Evolutionary conservation across 371 early-diverging fungal species (phyloP).

Genomic region (Haplosporangium sp.): DNA sequence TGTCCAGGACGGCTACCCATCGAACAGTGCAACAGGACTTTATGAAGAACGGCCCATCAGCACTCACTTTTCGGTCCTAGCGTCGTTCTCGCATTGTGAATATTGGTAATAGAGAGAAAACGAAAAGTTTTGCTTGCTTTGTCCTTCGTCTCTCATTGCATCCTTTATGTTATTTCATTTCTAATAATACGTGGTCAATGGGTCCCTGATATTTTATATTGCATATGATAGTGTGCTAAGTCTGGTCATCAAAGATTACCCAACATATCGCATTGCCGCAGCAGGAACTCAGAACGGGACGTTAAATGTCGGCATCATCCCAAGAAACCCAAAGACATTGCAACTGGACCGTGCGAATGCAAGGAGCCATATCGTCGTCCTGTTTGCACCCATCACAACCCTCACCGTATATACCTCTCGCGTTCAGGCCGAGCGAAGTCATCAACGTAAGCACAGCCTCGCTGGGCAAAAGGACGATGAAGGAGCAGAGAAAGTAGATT

Average conservation of each 20-base stretch:
- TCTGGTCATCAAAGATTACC: slow-evolving; percentile 62
- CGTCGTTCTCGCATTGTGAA: slow-evolving; percentile 45
- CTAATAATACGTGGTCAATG: too few relatives aligned
- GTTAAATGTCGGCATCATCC: slow-evolving; percentile 62
- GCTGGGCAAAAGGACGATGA: neutral
- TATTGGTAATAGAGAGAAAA: slow-evolving; percentile 28
- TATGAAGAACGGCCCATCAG: slow-evolving; percentile 34
- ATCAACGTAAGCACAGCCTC: slow-evolving; percentile 8
- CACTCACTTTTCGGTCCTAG: slow-evolving; percentile 23
- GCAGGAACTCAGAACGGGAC: slow-evolving; percentile 74
- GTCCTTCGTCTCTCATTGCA: neutral
- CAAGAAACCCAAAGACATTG: slow-evolving; percentile 58
- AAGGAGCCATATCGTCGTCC: slow-evolving; percentile 32
- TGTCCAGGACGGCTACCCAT: slow-evolving; percentile 20
- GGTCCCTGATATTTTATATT: too few relatives aligned
- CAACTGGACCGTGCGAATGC: slow-evolving; percentile 31
- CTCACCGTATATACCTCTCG: slow-evolving; percentile 32
- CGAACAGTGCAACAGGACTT: neutral
- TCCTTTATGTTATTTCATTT: neutral
- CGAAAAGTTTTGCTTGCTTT: neutral
- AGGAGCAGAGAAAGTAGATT: neutral
- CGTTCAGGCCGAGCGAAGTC: slow-evolving; percentile 40
- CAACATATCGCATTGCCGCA: slow-evolving; percentile 61
- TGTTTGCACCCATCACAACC: slow-evolving; percentile 46
- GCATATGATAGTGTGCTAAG: slow-evolving; percentile 62